phyloP scores from a whole-genome alignment of 345 rosid species.

The Pelargonium nanum region DNA sequence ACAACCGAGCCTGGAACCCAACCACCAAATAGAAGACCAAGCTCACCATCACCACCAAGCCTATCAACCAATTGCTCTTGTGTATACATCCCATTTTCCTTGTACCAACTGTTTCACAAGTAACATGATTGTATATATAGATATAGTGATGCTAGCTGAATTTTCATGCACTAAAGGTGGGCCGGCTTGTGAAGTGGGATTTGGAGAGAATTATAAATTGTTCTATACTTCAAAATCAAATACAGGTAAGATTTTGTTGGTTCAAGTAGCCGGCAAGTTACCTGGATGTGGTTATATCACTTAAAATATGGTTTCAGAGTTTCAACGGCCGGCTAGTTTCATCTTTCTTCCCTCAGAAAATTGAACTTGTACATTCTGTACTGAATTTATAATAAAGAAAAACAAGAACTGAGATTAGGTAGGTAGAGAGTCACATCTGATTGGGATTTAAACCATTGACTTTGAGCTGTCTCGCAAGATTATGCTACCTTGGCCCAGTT shows the following conservation, averaged over 20 bases:
- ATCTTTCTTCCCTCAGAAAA: too few species aligned
- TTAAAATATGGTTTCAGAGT: too few species aligned
- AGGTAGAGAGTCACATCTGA: conserved; percentile 6
- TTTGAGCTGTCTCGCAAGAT: background rate
- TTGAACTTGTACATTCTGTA: too few species aligned
- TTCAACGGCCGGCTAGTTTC: too few species aligned
- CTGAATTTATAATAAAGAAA: too few species aligned
- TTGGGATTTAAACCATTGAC: conserved; percentile 3
- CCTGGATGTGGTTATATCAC: background rate
- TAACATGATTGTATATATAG: background rate
- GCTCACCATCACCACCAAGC: conserved; percentile 8
- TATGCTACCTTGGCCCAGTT: background rate
- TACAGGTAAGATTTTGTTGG: conserved; percentile 3
- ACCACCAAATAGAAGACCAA: conserved; percentile 5
- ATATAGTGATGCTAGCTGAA: background rate
- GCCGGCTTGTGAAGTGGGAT: conserved; percentile 36
- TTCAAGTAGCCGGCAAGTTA: conserved; percentile 15
- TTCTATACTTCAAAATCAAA: background rate
- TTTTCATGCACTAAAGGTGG: conserved; percentile 16
- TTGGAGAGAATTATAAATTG: background rate
- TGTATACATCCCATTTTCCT: conserved; percentile 9
- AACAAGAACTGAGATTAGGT: background rate
- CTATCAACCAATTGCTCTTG: conserved; percentile 2
- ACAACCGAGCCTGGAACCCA: conserved; percentile 17
- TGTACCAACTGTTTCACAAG: background rate